A percentile compares a stretch with the other conserved stretches of the same genome.
phyloP scores from a whole-genome alignment of 106 monocot species.

The Platanthera zijinensis region DNA sequence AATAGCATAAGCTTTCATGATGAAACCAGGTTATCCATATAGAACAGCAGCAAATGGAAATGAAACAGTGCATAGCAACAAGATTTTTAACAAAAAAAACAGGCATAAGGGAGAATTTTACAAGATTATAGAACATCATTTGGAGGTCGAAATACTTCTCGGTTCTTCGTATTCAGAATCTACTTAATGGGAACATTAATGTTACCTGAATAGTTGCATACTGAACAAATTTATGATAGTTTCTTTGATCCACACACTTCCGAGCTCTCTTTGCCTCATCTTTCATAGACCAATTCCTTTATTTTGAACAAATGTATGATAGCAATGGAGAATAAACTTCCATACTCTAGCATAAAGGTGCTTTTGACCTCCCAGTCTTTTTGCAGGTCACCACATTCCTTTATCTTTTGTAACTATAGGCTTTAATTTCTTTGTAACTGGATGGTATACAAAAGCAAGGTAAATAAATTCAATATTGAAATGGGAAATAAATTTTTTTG shows the following conservation, averaged over 20 bases:
- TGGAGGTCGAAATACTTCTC: neutral
- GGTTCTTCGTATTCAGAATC: constrained; percentile 4
- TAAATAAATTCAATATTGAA: constrained; percentile 10
- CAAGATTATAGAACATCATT: neutral
- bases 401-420: constrained; percentile 12
- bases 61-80: neutral
- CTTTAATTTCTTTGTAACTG: constrained; percentile 19
- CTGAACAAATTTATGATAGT: constrained; percentile 12
- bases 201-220: constrained; percentile 6
- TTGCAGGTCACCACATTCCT: constrained; percentile 6
- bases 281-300: constrained; percentile 12
- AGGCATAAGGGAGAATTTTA: neutral
- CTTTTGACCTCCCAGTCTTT: constrained; percentile 5
- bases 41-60: neutral
- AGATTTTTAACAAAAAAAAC: neutral
- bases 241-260: constrained; percentile 12
- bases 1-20: neutral
- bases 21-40: neutral
- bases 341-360: constrained; percentile 6
- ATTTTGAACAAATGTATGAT: constrained; percentile 13
- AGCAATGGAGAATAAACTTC: constrained; percentile 7
- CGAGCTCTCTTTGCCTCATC: constrained; percentile 12
- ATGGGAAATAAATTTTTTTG: neutral
- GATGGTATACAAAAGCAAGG: constrained; percentile 17
- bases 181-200: constrained; percentile 2